Percentiles rank a stretch among this genome's conserved stretches.
These are phyloP conservation scores for Rhizopogon rudus DNA, from an alignment of 768 basidiomycete species.

Conservation along the genomic window DNA sequence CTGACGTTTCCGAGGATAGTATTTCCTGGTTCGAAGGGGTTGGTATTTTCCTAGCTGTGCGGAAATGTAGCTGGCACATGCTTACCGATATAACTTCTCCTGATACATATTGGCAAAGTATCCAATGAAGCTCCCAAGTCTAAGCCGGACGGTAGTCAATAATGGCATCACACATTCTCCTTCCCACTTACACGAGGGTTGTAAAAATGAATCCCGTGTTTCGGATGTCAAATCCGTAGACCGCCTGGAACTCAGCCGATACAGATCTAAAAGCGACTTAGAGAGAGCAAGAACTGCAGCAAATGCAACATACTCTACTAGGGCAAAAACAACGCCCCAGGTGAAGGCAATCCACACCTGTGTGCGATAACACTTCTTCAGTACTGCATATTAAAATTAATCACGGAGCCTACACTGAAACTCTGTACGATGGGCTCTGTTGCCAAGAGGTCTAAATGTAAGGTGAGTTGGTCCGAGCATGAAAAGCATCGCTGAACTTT, in stretches of 20 bases:
- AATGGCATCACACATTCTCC: not conserved
- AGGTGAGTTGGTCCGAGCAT: not conserved
- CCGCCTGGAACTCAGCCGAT: slow-evolving; percentile 41
- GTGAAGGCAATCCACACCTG: slow-evolving; percentile 63
- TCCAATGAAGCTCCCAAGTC: slow-evolving; percentile 45
- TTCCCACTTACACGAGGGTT: slow-evolving; percentile 40
- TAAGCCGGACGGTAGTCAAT: slow-evolving; percentile 18
- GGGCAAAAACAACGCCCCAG: slow-evolving; percentile 68
- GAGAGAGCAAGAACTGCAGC: not conserved
- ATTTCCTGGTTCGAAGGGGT: slow-evolving; percentile 4
- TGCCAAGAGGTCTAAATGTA: slow-evolving; percentile 3
- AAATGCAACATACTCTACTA: slow-evolving; percentile 41
- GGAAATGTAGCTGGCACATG: slow-evolving; percentile 7
- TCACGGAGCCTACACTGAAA: slow-evolving; percentile 48
- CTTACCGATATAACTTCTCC: slow-evolving; percentile 41
- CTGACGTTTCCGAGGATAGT: slow-evolving; percentile 23
- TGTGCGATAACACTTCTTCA: slow-evolving; percentile 3
- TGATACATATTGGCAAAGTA: slow-evolving; percentile 37
- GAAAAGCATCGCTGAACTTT: not conserved
- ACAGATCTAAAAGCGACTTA: slow-evolving; percentile 35
- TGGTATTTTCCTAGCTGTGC: not conserved
- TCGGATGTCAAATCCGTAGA: slow-evolving; percentile 56
- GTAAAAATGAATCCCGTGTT: slow-evolving; percentile 53
- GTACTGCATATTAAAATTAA: not conserved
- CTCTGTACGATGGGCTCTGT: slow-evolving; percentile 63